Evolutionary conservation across 345 rosid genomes (phyloP), one percentile per base, ranked within the genome.

Genomic region (Citrus glauca): DNA sequence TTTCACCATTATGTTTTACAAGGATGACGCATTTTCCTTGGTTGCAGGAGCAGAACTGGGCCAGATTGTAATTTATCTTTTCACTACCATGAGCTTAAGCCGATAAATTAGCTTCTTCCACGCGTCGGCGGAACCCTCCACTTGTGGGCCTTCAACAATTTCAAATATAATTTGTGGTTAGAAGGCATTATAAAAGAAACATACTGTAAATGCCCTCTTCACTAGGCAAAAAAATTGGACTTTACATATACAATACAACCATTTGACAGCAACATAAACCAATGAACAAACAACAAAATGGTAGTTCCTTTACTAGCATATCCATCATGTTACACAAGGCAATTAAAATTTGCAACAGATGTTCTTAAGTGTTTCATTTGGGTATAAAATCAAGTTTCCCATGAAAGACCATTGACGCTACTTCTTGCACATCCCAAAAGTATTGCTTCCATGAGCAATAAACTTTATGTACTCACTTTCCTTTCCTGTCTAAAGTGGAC

Each of bases 81-180:
- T 65, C 56, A 20, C 32, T 72, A 11, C 66, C 75, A 61, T 20
- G 45, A 22, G 57, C 62, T 69, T 64, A 73, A 32, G 77, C 60
- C 38, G 77, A 70, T 74, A 50, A 35, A 22, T 66, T 65, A 30
- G 77, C 67, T 35, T 78, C 86, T 40, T 80, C 77, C 62, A 69
- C 66, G 42, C 32, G 55, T 33, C 27, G 70, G 75, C 30, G 6
- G 50, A 70, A 45, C 72, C 83, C 83, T 59, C 86, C 83, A 38
- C 83, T 78, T 2, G 86, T 80, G 59, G 83, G 86, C 86, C 86
- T 83, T 61, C n/a, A 77, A 73, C 4, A 65, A 27, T 61, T 66
- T 56, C 56, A 67, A 53, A n/a, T n/a, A 72, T 17, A 10, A 61
- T 32, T 62, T 69, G 22, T 27, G 2, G 53, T 66, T 30, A 45